Evolutionary conservation across 2,329 filamentous ascomycete species (phyloP).

Genomic region (Claviceps monticola): DNA sequence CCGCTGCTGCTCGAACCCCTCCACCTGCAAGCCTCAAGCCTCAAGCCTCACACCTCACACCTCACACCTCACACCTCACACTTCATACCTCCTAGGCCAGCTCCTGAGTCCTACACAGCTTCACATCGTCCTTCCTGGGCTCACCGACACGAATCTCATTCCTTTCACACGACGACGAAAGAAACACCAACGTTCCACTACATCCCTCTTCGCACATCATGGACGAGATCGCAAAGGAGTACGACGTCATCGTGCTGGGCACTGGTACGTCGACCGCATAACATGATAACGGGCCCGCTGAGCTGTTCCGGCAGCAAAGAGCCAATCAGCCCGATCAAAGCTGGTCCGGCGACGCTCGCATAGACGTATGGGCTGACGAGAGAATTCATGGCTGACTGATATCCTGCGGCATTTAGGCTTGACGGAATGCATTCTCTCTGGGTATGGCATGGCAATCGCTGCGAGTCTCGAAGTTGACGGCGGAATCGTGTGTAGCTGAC

Average conservation of each 20-base stretch:
- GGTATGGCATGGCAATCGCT: conserved; percentile 47
- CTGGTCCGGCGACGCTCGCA: neutral
- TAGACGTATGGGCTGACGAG: neutral
- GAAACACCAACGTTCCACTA: neutral
- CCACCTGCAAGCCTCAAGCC: conserved; percentile 7
- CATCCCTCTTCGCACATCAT: conserved; percentile 35
- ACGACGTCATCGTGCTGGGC: conserved; percentile 97
- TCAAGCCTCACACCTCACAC: no score
- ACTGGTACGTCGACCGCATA: conserved; percentile 54
- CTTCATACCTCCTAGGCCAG: neutral
- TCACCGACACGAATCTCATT: neutral
- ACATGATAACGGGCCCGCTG: neutral
- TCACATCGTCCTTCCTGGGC: neutral
- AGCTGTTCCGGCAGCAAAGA: neutral
- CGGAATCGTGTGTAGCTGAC: conserved; percentile 6
- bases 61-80: neutral
- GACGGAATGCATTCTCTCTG: conserved; percentile 97
- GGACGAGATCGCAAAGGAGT: conserved; percentile 97
- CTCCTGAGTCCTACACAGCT: conserved; percentile 2
- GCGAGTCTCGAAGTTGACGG: neutral
- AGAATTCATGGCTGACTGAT: conserved; percentile 9
- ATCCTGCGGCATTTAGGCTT: conserved; percentile 44
- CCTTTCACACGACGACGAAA: neutral
- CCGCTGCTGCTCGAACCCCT: conserved; percentile 15
- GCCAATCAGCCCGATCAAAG: neutral